Evolutionary conservation across 2,329 filamentous ascomycete species (phyloP).

Genomic region (Sporothrix mexicana): DNA sequence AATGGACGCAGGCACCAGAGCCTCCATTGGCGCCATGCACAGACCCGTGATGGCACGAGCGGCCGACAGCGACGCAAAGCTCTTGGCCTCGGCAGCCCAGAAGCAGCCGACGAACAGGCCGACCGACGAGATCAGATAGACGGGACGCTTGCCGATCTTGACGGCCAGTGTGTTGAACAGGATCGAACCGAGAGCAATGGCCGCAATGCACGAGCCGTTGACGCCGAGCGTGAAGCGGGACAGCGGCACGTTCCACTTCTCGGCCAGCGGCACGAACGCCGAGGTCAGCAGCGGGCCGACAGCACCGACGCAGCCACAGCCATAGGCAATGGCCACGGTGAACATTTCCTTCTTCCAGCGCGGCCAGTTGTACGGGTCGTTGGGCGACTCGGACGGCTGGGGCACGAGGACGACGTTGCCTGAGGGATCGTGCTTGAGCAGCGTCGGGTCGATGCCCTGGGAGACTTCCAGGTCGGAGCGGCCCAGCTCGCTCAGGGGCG

Average conservation of each 20-base stretch:
- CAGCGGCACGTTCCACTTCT: slow-evolving; percentile 43
- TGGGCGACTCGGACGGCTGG: slow-evolving; percentile 54
- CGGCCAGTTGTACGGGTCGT: slow-evolving; percentile 57
- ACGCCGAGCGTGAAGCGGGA: slow-evolving; percentile 46
- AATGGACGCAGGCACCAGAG: slow-evolving; percentile 49
- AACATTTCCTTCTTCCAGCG: slow-evolving; percentile 45
- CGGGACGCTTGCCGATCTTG: slow-evolving; percentile 47
- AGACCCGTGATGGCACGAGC: slow-evolving; percentile 46
- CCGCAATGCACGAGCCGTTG: slow-evolving; percentile 46
- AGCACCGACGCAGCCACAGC: slow-evolving; percentile 50
- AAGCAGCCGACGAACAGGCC: slow-evolving; percentile 46
- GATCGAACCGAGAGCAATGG: slow-evolving; percentile 47
- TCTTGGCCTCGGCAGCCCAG: slow-evolving; percentile 45
- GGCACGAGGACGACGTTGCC: slow-evolving; percentile 55
- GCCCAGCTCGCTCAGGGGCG: slow-evolving; percentile 40
- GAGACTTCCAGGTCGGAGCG: slow-evolving; percentile 36
- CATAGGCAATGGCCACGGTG: slow-evolving; percentile 49
- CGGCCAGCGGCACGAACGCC: slow-evolving; percentile 46
- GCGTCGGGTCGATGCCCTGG: slow-evolving; percentile 35
- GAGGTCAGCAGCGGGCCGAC: slow-evolving; percentile 49
- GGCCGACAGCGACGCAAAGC: slow-evolving; percentile 44
- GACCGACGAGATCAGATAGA: slow-evolving; percentile 46
- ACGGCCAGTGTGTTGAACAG: slow-evolving; percentile 47
- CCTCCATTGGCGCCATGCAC: slow-evolving; percentile 49
- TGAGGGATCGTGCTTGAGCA: slow-evolving; percentile 41